A percentile compares a stretch with the other conserved stretches of the same genome.
Evolutionary conservation across 2,329 filamentous ascomycete genomes (phyloP).

Genomic region (Colletotrichum gloeosporioides): DNA sequence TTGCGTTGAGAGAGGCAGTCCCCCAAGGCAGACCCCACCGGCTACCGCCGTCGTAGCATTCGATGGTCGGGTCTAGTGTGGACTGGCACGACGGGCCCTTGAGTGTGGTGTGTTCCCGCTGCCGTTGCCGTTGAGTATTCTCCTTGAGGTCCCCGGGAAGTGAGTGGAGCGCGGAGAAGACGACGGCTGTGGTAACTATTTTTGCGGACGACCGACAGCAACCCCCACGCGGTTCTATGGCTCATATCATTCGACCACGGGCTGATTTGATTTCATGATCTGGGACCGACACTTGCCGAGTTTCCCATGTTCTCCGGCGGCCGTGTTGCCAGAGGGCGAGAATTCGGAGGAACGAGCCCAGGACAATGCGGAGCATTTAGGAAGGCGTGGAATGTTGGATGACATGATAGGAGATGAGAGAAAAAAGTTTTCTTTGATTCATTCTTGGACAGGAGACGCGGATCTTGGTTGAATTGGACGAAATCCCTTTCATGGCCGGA

Average conservation of each 20-base stretch:
- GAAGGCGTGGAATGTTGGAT: background rate
- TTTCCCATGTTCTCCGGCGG: background rate
- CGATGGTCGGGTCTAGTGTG: constrained; percentile 1
- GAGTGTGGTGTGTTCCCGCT: background rate
- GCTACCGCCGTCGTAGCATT: constrained; percentile 9
- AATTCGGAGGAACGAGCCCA: background rate
- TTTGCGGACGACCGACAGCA: constrained; percentile 3
- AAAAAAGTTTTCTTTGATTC: background rate
- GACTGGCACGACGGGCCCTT: background rate
- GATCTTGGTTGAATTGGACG: background rate
- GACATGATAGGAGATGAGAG: background rate
- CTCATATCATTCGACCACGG: constrained; percentile 8
- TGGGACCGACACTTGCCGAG: background rate
- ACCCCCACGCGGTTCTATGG: constrained; percentile 14
- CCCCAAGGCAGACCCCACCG: background rate
- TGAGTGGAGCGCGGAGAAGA: constrained; percentile 10
- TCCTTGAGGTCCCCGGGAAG: background rate
- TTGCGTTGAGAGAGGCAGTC: background rate
- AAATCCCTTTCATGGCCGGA: background rate
- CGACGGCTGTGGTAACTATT: constrained; percentile 8
- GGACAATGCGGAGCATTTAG: constrained; percentile 2
- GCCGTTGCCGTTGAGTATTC: background rate
- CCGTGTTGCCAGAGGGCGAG: background rate
- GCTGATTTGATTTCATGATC: background rate
- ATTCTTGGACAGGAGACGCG: background rate